Base-by-base conservation (phyloP, 768 basidiomycete species). In the Russula brevipes region DNA sequence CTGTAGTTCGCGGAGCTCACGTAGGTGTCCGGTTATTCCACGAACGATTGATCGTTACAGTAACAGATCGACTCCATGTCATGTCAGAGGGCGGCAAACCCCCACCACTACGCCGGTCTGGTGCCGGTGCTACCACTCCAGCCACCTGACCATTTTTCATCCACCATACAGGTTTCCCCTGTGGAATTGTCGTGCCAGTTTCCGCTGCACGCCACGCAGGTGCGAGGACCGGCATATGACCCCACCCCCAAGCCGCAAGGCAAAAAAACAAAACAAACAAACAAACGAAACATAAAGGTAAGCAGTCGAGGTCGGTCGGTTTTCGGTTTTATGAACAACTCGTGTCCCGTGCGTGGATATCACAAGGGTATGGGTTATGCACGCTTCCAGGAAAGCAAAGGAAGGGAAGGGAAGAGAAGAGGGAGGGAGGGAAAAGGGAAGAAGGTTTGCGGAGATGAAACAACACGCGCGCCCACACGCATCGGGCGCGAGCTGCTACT, bases 1-100 rank as follows among this genome's bases (percentile, higher is more conserved):
- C 30, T 36, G 41, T 30, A 14, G 7, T 11, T 57, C 55, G 55
- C 55, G 55, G 55, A 57, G 55, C 55, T 46, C 55, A 56, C 55
- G 55, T 33, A 56, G 14, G 5, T 19, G n/a, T 54, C 30, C 31
- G 17, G 11, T 5, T 54, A 39, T 14, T 41, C 36, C 16, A 53
- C 33, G 10, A n/a, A 3, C 38, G 53, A 12, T 6, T 16, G 53
- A 39, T 24, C 53, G 53, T 38, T 31, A 19, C 17, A 4, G 35
- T 19, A 4, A 51, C 8, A 51, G 14, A 33, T 6, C 17, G 6
- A 6, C 45, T 19, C 4, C 17, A n/a, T 6, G 7, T n/a, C 45
- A 7, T n/a, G 6, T 19, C 24, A 24, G 24, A 24, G 24, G 24
- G 24, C 24, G 24, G 45, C 45, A 1, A n/a, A 1, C 5, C 45